These are phyloP conservation scores for Dionaea muscipula DNA, from an alignment of 179 eudicot genomes.

Conservation along the genomic window DNA sequence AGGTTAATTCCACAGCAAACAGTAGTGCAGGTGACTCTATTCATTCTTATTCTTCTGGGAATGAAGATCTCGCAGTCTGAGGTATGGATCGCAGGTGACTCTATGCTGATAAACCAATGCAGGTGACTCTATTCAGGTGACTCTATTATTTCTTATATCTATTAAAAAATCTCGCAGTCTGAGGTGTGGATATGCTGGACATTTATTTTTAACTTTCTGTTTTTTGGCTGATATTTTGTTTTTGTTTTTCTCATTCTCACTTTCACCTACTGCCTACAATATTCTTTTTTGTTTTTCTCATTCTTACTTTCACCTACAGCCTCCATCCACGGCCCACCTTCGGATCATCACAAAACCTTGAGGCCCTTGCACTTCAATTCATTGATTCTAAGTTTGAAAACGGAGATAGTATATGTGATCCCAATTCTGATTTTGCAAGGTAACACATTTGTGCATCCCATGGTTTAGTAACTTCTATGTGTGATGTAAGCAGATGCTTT, in stretches of 20 bases:
- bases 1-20: slow-evolving; percentile 43
- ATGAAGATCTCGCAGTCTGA: slow-evolving; percentile 23
- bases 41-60: slow-evolving; percentile 28
- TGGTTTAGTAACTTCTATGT: slow-evolving; percentile 17
- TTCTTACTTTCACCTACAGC: slow-evolving; percentile 22
- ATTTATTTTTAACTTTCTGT: slow-evolving; percentile 2
- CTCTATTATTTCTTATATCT: slow-evolving; percentile 1
- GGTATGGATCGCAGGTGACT: slow-evolving; percentile 16
- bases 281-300: slow-evolving; percentile 5
- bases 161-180: slow-evolving; percentile 5
- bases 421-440: slow-evolving; percentile 19
- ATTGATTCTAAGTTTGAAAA: slow-evolving; percentile 27
- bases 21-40: slow-evolving; percentile 33
- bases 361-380: slow-evolving; percentile 26
- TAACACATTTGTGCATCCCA: slow-evolving; percentile 2
- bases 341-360: slow-evolving; percentile 36
- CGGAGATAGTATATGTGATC: slow-evolving; percentile 31
- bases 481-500: not conserved
- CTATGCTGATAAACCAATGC: too few relatives aligned
- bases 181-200: not conserved
- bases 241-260: not conserved
- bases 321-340: slow-evolving; percentile 49
- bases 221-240: not conserved
- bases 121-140: not conserved
- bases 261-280: slow-evolving; percentile 22